Percentiles rank a stretch among this genome's conserved stretches.
Conservation (phyloP, 345 rosid genomes). For the Eucalyptus regnans region DNA sequence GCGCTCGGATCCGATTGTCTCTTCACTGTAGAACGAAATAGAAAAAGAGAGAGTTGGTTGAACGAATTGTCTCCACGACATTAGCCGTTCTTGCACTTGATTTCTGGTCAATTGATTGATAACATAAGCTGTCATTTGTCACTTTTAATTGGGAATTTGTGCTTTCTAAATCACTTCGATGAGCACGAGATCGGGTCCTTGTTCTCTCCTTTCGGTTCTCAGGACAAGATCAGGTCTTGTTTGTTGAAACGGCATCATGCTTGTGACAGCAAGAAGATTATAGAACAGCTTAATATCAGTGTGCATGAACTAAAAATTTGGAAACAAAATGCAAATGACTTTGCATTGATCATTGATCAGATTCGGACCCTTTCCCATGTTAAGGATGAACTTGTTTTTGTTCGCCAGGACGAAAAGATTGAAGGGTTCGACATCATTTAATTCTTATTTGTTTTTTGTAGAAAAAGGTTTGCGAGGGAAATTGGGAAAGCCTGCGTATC, state of each 20-base stretch:
- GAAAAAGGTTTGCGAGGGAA: constrained; percentile 19
- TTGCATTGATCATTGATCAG: neutral
- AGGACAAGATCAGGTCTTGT: neutral
- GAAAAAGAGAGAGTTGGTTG: neutral
- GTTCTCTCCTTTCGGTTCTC: neutral
- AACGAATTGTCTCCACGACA: neutral
- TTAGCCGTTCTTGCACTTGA: neutral
- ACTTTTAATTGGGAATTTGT: neutral
- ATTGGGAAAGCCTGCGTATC: constrained; percentile 14
- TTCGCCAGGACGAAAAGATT: neutral
- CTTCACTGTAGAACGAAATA: neutral
- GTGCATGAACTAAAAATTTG: neutral
- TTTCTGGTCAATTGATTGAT: too few relatives aligned
- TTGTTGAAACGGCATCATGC: neutral
- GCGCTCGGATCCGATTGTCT: neutral
- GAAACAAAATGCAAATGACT: neutral
- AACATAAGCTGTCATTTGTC: neutral
- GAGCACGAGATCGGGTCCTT: neutral
- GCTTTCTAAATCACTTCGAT: neutral
- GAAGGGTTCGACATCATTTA: neutral
- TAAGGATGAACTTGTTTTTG: neutral
- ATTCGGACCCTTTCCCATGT: neutral
- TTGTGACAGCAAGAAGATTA: neutral
- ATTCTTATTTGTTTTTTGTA: neutral
- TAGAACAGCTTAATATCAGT: neutral